A percentile compares a stretch with the other conserved stretches of the same genome.
Evolutionary conservation across 345 rosid species (phyloP).

Genomic region (Rhodamnia rubescens): DNA sequence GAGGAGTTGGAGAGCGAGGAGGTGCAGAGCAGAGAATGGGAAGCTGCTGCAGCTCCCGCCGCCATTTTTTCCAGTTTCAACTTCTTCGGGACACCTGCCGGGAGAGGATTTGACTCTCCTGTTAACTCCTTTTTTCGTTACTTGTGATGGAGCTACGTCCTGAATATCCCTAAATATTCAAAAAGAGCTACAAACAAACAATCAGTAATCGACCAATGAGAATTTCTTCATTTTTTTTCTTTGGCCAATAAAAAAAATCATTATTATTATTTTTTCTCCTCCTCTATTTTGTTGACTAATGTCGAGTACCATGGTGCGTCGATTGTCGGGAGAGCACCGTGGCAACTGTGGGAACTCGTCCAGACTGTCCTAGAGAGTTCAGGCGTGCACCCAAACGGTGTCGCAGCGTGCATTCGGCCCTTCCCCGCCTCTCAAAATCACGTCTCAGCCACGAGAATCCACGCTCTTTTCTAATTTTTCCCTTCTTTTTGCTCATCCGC

Average conservation of each 20-base stretch:
- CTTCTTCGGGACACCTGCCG: background rate
- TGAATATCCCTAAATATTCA: background rate
- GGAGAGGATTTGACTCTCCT: background rate
- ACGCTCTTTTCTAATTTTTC: background rate
- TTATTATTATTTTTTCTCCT: background rate
- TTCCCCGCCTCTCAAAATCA: background rate
- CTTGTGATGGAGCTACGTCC: background rate
- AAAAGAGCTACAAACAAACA: background rate
- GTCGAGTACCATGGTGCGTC: background rate
- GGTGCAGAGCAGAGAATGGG: constrained; percentile 31
- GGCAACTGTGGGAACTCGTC: background rate
- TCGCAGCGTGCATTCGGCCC: background rate
- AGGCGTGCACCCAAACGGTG: background rate
- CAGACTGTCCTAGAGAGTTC: background rate
- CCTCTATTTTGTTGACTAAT: background rate
- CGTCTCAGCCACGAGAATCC: background rate
- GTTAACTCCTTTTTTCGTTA: too few relatives aligned
- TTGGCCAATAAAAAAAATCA: background rate
- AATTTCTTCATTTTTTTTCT: background rate
- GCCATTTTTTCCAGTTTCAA: background rate
- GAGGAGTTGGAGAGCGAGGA: constrained; percentile 20
- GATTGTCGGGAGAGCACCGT: background rate
- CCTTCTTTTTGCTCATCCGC: background rate
- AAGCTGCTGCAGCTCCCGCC: constrained; percentile 49
- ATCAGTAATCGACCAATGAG: background rate